Evolutionary conservation across 1,284 basidiomycete genomes (phyloP), one percentile per base, ranked within the genome.

Genomic region (Leccinum pachyderme): DNA sequence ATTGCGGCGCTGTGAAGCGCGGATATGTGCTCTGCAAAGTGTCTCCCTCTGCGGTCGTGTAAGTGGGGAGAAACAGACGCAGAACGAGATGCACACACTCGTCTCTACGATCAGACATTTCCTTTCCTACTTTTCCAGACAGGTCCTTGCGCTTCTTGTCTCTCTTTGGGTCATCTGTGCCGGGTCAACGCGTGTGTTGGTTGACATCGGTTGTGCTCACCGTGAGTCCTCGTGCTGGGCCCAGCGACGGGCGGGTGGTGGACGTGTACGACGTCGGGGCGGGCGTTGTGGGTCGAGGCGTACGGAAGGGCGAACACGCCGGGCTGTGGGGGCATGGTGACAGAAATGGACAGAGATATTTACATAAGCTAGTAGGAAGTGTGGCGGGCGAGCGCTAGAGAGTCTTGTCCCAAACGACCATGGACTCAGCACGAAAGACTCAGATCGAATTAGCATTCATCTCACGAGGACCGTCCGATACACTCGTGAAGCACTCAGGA

Each of bases 21-120:
- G 5, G 77, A 73, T 31, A 85, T 80, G 44, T 73, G 76, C 65
- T 87, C 84, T 47, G 76, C 67, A 67, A 79, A 80, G 61, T 83
- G 76, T 28, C 81, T 75, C 32, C 77, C 75, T 57, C 80, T 83
- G 66, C 55, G 13, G 44, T 8, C 57, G 51, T 60, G 55, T 35
- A 8, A 35, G 61, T 59, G 24, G 47, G 48, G 53, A 13, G 41
- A 59, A 33, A 51, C 48, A 55, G 37, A 27, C 47, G 45, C 56
- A 55, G 35, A 46, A 6, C 51, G 56, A 53, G 62, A 44, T 56
- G 48, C 28, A 80, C 86, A 67, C 67, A 89, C 87, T 89, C 86
- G 66, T 89, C 86, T 62, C 85, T 76, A 55, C 86, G 76, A 67
- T 90, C 86, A 63, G 69, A 78, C 73, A 87, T 80, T 62, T 90